A percentile compares a stretch with the other conserved stretches of the same genome.
These are phyloP conservation scores for Melanomma pulvis-pyrius DNA, from an alignment of 495 filamentous ascomycete genomes.

Conservation along the genomic window DNA sequence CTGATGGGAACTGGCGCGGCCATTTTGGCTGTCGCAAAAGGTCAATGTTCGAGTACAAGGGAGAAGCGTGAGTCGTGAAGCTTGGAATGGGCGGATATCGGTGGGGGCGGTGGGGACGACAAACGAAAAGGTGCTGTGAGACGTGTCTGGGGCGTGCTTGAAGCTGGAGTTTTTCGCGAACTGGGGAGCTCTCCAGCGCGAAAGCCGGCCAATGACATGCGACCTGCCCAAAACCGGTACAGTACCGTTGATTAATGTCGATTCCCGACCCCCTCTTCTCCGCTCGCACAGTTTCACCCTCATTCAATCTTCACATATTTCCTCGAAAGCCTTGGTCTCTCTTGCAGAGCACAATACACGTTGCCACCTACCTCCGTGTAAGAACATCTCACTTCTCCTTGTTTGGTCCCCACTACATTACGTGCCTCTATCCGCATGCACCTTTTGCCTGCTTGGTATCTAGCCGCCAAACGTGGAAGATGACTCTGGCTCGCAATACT, in stretches of 20 bases:
- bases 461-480: too few relatives aligned
- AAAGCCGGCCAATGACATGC: neutral
- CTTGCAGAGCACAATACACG: neutral
- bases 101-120: neutral
- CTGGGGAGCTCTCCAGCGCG: neutral
- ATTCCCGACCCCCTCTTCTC: neutral
- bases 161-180: constrained; percentile 23
- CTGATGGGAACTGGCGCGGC: constrained; percentile 72
- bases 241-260: neutral
- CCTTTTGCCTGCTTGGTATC: too few relatives aligned
- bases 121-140: neutral
- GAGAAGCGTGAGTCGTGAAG: neutral
- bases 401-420: too few relatives aligned
- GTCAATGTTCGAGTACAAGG: neutral
- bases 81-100: neutral
- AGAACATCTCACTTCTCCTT: too few relatives aligned
- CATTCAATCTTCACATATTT: neutral
- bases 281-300: neutral
- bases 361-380: too few relatives aligned
- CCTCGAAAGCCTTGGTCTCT: neutral
- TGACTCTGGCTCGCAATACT: neutral
- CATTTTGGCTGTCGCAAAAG: constrained; percentile 23
- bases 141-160: constrained; percentile 5
- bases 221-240: neutral
- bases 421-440: too few relatives aligned